These are phyloP conservation scores for Mariannaea elegans DNA, from an alignment of 2,329 filamentous ascomycete genomes.

Conservation along the genomic window DNA sequence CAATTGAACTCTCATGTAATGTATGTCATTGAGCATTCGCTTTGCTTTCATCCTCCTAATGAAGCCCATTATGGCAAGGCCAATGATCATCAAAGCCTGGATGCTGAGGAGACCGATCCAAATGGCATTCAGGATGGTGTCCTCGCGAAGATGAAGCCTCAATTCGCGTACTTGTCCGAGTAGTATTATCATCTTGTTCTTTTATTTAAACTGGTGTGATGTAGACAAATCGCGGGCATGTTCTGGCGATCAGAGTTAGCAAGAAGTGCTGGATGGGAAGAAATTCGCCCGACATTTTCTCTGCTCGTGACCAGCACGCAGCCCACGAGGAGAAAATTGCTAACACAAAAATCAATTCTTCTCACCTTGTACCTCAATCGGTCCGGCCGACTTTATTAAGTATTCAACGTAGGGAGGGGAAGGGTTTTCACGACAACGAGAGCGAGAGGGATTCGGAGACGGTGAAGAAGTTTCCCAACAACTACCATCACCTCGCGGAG, in stretches of 20 bases:
- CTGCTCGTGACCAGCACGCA: conserved; percentile 1
- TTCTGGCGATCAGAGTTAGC: conserved; percentile 24
- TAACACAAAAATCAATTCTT: background rate
- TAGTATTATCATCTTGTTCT: conserved; percentile 20
- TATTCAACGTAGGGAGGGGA: conserved; percentile 1
- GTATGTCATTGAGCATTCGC: conserved; percentile 23
- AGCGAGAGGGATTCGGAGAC: background rate
- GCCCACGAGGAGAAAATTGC: background rate
- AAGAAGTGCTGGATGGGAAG: background rate
- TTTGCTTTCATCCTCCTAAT: conserved; percentile 39
- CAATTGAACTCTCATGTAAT: conserved; percentile 8
- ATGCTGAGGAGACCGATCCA: conserved; percentile 58
- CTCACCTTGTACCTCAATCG: conserved; percentile 18
- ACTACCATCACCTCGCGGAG: conserved; percentile 9
- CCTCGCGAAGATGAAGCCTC: conserved; percentile 40
- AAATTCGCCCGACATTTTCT: background rate
- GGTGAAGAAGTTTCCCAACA: conserved; percentile 14
- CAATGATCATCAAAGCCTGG: conserved; percentile 55
- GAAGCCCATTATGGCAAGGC: conserved; percentile 46
- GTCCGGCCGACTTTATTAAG: conserved; percentile 16
- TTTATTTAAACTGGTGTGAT: conserved; percentile 20
- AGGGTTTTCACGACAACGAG: background rate
- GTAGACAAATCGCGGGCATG: conserved; percentile 35
- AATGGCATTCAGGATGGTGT: conserved; percentile 54
- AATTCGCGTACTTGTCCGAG: conserved; percentile 20